phyloP scores from a whole-genome alignment of 768 basidiomycete species.

The Gautieria morchelliformis region DNA sequence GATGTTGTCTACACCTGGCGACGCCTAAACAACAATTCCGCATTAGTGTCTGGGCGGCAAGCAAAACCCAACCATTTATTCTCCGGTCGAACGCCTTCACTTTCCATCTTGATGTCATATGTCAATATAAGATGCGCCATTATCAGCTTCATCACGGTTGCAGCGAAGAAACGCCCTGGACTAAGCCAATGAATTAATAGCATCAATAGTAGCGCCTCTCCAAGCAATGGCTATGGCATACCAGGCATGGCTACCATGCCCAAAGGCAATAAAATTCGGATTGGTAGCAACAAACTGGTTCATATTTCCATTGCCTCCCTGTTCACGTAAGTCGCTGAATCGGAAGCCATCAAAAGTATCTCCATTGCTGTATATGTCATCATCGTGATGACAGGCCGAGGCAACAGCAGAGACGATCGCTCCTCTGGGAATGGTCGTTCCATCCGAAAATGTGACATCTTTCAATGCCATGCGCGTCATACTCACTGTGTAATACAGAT shows the following conservation, averaged over 20 bases:
- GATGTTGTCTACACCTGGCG: conserved; percentile 6
- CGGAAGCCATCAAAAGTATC: conserved; percentile 13
- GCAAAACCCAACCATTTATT: conserved; percentile 12
- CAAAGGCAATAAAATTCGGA: conserved; percentile 6
- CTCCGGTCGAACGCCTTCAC: conserved; percentile 17
- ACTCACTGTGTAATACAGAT: too few relatives aligned
- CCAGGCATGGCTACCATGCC: conserved; percentile 10
- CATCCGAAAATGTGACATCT: conserved; percentile 13
- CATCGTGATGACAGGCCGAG: conserved; percentile 12
- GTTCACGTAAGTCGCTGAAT: conserved; percentile 5
- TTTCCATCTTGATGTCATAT: conserved; percentile 23
- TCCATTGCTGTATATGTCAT: conserved; percentile 7
- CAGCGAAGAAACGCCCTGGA: conserved; percentile 13
- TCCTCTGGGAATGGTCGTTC: conserved; percentile 12
- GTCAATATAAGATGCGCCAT: conserved; percentile 16
- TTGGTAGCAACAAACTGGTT: conserved; percentile 8
- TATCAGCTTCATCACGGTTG: conserved; percentile 12
- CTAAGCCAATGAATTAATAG: background rate
- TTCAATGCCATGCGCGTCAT: conserved; percentile 11
- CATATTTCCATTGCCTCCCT: conserved; percentile 11
- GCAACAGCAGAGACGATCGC: conserved; percentile 17
- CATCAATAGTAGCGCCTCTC: background rate
- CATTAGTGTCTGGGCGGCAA: conserved; percentile 14
- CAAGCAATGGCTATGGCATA: background rate
- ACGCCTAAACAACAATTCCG: conserved; percentile 16